phyloP scores from a whole-genome alignment of 1,139 yeast species.

The Magnusiomyces suaveolens region DNA sequence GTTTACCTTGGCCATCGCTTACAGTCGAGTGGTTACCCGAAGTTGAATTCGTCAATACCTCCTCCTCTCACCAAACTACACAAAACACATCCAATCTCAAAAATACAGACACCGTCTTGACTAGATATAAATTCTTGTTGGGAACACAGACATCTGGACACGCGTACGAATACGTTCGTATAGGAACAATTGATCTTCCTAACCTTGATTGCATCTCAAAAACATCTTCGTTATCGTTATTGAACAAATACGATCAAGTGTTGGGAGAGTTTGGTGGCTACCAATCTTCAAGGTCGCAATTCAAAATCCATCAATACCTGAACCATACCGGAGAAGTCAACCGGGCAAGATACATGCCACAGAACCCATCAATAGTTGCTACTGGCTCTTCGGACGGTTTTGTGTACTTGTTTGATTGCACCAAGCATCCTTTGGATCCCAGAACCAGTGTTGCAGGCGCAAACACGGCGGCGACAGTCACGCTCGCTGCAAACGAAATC shows the following conservation, averaged over 20 bases:
- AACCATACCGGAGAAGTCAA: slow-evolving; percentile 56
- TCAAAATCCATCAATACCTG: slow-evolving; percentile 44
- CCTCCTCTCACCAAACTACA: background rate
- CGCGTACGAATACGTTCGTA: slow-evolving; percentile 61
- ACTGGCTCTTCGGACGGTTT: slow-evolving; percentile 71
- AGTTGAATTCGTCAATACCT: slow-evolving; percentile 21
- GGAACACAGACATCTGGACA: slow-evolving; percentile 83
- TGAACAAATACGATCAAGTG: slow-evolving; percentile 14
- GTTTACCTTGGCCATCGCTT: slow-evolving; percentile 47
- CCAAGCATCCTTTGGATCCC: slow-evolving; percentile 35
- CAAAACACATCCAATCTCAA: background rate
- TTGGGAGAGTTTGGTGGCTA: slow-evolving; percentile 19
- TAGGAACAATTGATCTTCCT: slow-evolving; percentile 44
- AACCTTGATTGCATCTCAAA: background rate
- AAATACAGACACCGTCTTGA: slow-evolving; percentile 2
- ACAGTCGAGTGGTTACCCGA: slow-evolving; percentile 37
- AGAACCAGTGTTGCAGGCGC: slow-evolving; percentile 13
- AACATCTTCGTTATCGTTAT: slow-evolving; percentile 8
- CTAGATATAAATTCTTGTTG: slow-evolving; percentile 39
- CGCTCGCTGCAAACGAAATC: background rate
- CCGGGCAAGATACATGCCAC: slow-evolving; percentile 75
- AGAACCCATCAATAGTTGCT: slow-evolving; percentile 53
- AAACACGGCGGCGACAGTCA: background rate
- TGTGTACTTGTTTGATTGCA: slow-evolving; percentile 55
- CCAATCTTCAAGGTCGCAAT: slow-evolving; percentile 18